phyloP scores from a whole-genome alignment of 2,329 filamentous ascomycete species.

The Metarhizium album region DNA sequence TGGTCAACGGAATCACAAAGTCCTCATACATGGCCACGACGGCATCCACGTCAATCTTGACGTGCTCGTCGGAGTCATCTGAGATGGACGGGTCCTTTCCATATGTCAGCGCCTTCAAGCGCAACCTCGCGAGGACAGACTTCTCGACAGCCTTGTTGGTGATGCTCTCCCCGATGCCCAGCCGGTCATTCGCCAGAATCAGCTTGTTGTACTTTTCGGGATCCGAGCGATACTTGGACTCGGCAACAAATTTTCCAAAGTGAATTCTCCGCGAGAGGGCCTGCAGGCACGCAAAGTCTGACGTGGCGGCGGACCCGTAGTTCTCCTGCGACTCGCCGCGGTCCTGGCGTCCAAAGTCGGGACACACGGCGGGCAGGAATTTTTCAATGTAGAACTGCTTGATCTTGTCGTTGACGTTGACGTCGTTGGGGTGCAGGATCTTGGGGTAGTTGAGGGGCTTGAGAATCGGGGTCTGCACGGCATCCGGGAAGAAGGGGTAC shows the following conservation, averaged over 20 bases:
- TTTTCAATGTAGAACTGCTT: constrained; percentile 74
- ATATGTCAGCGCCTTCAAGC: constrained; percentile 86
- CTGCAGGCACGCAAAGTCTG: constrained; percentile 83
- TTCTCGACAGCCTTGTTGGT: constrained; percentile 82
- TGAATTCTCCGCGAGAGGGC: constrained; percentile 84
- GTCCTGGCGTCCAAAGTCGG: constrained; percentile 65
- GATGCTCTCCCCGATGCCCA: constrained; percentile 80
- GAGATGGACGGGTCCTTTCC: constrained; percentile 72
- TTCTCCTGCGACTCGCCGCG: constrained; percentile 83
- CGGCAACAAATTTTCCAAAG: constrained; percentile 97
- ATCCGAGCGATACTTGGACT: constrained; percentile 85
- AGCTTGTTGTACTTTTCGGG: constrained; percentile 68
- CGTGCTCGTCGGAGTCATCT: constrained; percentile 40
- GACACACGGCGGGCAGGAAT: constrained; percentile 76
- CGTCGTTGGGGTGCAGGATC: constrained; percentile 78
- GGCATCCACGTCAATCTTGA: constrained; percentile 86
- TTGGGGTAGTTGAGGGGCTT: constrained; percentile 77
- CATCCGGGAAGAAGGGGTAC: constrained; percentile 88
- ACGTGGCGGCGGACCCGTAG: constrained; percentile 85
- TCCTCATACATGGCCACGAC: constrained; percentile 86
- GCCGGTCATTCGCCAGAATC: constrained; percentile 70
- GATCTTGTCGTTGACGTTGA: constrained; percentile 83
- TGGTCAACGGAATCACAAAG: constrained; percentile 94
- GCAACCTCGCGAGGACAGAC: constrained; percentile 78
- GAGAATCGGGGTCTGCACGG: constrained; percentile 71